phyloP scores from a whole-genome alignment of 164 flowering plant genomes.

The Nymphaea colorata region DNA sequence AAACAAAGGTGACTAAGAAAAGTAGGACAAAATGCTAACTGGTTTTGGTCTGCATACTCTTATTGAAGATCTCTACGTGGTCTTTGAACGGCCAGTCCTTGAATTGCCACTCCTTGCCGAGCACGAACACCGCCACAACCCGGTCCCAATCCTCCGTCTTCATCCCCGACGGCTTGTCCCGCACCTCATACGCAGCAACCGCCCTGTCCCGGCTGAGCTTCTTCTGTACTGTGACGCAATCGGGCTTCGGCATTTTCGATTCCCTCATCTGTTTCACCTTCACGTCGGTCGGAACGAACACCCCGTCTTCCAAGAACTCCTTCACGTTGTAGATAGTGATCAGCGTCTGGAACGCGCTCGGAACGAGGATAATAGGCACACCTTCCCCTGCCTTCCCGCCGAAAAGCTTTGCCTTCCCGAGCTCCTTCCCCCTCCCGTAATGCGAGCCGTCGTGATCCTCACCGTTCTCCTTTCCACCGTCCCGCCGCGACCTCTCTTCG shows the following conservation, averaged over 20 bases:
- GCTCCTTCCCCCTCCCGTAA: background rate
- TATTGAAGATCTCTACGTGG: constrained; percentile 17
- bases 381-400: constrained; percentile 91
- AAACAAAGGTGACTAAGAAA: no score
- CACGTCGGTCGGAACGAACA: constrained; percentile 77
- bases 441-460: constrained; percentile 26
- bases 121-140: constrained; percentile 91
- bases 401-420: constrained; percentile 45
- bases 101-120: constrained; percentile 81
- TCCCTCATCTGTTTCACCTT: constrained; percentile 74
- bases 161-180: constrained; percentile 95
- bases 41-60: constrained; percentile 5
- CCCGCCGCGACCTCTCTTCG: constrained; percentile 79
- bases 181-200: constrained; percentile 94
- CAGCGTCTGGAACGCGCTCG: constrained; percentile 91
- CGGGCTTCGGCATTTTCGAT: constrained; percentile 41
- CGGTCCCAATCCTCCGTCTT: constrained; percentile 98
- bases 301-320: constrained; percentile 98
- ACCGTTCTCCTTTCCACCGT: constrained; percentile 35
- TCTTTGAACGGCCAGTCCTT: constrained; percentile 18
- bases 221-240: constrained; percentile 96
- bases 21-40: background rate
- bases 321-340: constrained; percentile 95
- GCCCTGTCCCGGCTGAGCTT: constrained; percentile 91
- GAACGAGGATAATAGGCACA: constrained; percentile 92